Conservation (phyloP, 352 stramenopile species). For the Plasmopara muralis region DNA sequence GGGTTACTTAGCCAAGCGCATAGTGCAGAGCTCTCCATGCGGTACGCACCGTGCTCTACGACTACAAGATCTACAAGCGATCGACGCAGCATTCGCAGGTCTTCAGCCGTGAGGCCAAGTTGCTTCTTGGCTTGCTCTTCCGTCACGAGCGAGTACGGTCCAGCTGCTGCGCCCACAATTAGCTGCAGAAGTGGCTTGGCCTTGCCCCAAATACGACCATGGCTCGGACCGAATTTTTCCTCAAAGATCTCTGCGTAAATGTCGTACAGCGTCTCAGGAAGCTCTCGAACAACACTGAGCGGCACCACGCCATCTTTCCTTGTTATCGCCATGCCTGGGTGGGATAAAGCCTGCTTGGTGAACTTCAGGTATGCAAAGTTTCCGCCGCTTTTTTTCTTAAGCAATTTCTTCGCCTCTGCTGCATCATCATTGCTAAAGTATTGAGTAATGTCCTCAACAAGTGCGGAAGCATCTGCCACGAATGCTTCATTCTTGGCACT, state of each 20-base stretch:
- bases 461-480: slow-evolving; percentile 41
- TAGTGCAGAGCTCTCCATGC: slow-evolving; percentile 61
- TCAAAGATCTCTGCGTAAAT: slow-evolving; percentile 85
- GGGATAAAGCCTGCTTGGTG: slow-evolving; percentile 63
- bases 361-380: slow-evolving; percentile 82
- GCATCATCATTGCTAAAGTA: slow-evolving; percentile 43
- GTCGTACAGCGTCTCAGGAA: slow-evolving; percentile 73
- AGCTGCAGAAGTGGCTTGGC: slow-evolving; percentile 64
- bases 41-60: slow-evolving; percentile 58
- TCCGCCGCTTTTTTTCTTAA: slow-evolving; percentile 62
- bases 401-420: slow-evolving; percentile 37
- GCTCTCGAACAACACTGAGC: slow-evolving; percentile 57
- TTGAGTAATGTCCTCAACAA: slow-evolving; percentile 52
- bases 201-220: slow-evolving; percentile 71
- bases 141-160: slow-evolving; percentile 65
- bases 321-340: slow-evolving; percentile 39
- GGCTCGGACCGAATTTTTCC: slow-evolving; percentile 78
- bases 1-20: slow-evolving; percentile 63
- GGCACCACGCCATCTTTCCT: slow-evolving; percentile 44
- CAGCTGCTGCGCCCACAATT: slow-evolving; percentile 57
- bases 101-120: slow-evolving; percentile 48
- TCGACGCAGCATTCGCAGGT: slow-evolving; percentile 61
- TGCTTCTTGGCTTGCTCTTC: slow-evolving; percentile 59
- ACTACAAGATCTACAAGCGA: slow-evolving; percentile 71
- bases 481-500: slow-evolving; percentile 54